A percentile compares a stretch with the other conserved stretches of the same genome.
Conservation (phyloP, 2,329 filamentous ascomycete species). For the Dactylellina cionopaga region DNA sequence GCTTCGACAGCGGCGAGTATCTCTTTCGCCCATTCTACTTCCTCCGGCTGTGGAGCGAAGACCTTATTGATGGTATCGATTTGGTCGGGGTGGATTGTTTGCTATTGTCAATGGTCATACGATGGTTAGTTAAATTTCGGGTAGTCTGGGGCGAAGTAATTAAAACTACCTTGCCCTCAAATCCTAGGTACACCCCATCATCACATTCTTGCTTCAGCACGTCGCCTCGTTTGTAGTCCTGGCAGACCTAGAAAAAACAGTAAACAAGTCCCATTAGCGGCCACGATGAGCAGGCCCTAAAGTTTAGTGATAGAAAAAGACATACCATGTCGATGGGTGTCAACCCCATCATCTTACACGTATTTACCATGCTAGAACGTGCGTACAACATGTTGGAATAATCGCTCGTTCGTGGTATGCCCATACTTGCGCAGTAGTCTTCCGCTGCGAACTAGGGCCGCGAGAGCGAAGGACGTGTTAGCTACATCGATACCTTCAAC, state of each 20-base stretch:
- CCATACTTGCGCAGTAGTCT: constrained; percentile 35
- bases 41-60: constrained; percentile 5
- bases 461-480: no score
- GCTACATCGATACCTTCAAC: no score
- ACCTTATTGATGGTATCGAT: constrained; percentile 29
- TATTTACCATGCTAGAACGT: constrained; percentile 19
- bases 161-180: constrained; percentile 41
- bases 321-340: constrained; percentile 45
- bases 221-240: constrained; percentile 12
- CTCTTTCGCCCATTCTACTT: constrained; percentile 10
- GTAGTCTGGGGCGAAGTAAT: neutral
- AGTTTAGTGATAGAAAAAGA: no score
- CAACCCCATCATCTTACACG: constrained; percentile 12
- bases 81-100: constrained; percentile 45
- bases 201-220: constrained; percentile 27
- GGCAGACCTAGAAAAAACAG: constrained; percentile 23
- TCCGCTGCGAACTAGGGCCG: constrained; percentile 36
- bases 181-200: constrained; percentile 17
- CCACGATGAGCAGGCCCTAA: no score
- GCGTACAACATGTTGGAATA: constrained; percentile 35
- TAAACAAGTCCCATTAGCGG: no score
- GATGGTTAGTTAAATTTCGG: neutral
- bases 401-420: constrained; percentile 23
- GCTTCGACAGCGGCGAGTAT: constrained; percentile 2
- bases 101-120: constrained; percentile 12